Conservation (phyloP, 441 rosid genomes). For the Theobroma grandiflorum region DNA sequence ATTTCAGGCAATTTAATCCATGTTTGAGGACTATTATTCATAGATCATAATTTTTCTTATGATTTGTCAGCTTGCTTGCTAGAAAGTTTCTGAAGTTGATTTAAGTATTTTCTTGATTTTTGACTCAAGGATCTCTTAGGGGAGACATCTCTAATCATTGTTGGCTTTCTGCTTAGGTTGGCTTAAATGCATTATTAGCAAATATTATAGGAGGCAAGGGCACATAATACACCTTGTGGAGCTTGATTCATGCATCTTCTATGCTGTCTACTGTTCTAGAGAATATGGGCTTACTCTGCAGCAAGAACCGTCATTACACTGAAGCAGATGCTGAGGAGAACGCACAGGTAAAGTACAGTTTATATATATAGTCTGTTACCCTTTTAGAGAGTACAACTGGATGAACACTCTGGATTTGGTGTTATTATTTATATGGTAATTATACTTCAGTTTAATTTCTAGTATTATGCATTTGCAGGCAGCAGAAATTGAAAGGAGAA, state of each 20-base stretch:
- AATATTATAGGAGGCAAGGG: constrained; percentile 39
- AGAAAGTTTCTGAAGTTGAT: not conserved
- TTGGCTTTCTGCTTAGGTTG: constrained; percentile 34
- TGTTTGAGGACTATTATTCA: not conserved
- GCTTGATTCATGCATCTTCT: constrained; percentile 47
- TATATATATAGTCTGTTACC: constrained; percentile 7
- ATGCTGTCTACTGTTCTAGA: constrained; percentile 55
- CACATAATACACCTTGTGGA: constrained; percentile 28
- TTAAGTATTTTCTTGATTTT: constrained; percentile 7
- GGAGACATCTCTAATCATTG: constrained; percentile 11
- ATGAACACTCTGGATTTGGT: constrained; percentile 4
- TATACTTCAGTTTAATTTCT: constrained; percentile 21
- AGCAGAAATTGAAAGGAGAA: constrained; percentile 92
- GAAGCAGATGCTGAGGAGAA: constrained; percentile 82
- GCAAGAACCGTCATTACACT: constrained; percentile 65
- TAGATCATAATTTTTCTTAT: not conserved
- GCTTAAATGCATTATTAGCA: constrained; percentile 34
- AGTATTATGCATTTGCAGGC: constrained; percentile 53
- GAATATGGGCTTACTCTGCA: constrained; percentile 89
- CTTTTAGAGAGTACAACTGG: constrained; percentile 20
- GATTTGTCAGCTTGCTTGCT: not conserved
- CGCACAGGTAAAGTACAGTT: constrained; percentile 62
- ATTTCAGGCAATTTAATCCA: constrained; percentile 2
- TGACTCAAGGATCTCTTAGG: constrained; percentile 9
- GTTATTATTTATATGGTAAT: constrained; percentile 1